Conservation (phyloP, 441 rosid species). For the Arabidopsis lyrata region DNA sequence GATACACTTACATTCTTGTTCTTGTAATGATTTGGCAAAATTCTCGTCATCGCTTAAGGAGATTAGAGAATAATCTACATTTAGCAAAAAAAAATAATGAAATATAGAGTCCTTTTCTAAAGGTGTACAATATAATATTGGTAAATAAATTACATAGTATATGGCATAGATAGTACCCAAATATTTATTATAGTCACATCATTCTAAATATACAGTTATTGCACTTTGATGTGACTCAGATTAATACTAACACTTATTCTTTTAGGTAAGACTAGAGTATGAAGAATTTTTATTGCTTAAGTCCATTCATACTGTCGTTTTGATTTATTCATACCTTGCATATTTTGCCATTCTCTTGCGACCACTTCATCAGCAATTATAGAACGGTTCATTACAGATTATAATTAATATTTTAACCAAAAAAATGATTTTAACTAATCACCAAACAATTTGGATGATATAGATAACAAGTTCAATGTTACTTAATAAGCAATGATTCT, state of each 20-base stretch:
- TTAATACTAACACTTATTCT: background rate
- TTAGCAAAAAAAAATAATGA: background rate
- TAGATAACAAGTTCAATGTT: background rate
- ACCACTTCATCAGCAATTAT: conserved; percentile 14
- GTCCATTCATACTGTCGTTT: background rate
- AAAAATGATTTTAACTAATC: background rate
- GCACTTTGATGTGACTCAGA: too few species aligned
- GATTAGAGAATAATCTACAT: conserved; percentile 17
- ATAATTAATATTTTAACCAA: background rate
- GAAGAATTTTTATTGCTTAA: background rate
- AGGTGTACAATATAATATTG: background rate
- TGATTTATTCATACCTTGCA: conserved; percentile 11
- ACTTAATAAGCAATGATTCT: background rate
- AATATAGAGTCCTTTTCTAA: background rate
- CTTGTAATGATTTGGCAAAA: conserved; percentile 30
- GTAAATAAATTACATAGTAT: background rate
- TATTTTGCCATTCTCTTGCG: conserved; percentile 32
- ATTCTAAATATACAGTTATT: too few species aligned
- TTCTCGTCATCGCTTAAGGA: conserved; percentile 36
- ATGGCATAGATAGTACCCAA: background rate
- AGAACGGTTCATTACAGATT: too few species aligned
- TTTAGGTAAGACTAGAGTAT: background rate
- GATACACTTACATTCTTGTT: conserved; percentile 34
- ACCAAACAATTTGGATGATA: background rate
- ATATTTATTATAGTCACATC: too few species aligned